Conservation (phyloP, 2,329 filamentous ascomycete genomes). For the Thyridium curvatum region DNA sequence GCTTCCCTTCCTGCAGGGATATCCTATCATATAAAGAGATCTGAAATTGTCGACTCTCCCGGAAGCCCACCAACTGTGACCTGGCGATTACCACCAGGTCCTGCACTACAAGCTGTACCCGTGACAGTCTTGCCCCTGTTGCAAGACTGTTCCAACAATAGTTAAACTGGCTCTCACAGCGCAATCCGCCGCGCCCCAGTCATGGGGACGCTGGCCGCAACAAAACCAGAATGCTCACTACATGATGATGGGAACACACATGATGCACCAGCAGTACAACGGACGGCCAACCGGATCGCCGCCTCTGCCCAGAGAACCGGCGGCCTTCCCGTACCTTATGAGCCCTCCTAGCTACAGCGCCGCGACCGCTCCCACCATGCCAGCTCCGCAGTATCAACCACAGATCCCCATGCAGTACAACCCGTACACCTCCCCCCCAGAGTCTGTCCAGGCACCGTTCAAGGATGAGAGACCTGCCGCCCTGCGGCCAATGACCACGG, state of each 20-base stretch:
- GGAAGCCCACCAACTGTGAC: too few species aligned
- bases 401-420: slow-evolving; percentile 29
- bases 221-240: slow-evolving; percentile 35
- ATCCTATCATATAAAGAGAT: too few species aligned
- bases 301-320: slow-evolving; percentile 33
- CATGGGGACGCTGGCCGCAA: slow-evolving; percentile 52
- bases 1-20: not conserved
- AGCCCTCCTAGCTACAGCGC: slow-evolving; percentile 33
- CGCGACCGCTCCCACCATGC: slow-evolving; percentile 32
- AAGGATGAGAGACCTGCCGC: slow-evolving; percentile 18
- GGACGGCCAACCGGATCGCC: slow-evolving; percentile 28
- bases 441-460: slow-evolving; percentile 16
- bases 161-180: slow-evolving; percentile 41
- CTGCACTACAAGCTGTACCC: not conserved
- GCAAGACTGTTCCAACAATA: slow-evolving; percentile 21
- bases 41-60: slow-evolving; percentile 7
- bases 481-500: slow-evolving; percentile 17
- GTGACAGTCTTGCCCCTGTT: slow-evolving; percentile 17
- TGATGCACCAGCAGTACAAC: slow-evolving; percentile 39
- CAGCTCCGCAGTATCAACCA: slow-evolving; percentile 34
- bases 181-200: slow-evolving; percentile 34
- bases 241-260: slow-evolving; percentile 37
- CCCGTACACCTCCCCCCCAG: slow-evolving; percentile 27
- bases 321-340: slow-evolving; percentile 42
- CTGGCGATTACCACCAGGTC: not conserved